phyloP scores from a whole-genome alignment of 2,329 filamentous ascomycete species.

The Epichloe typhina region DNA sequence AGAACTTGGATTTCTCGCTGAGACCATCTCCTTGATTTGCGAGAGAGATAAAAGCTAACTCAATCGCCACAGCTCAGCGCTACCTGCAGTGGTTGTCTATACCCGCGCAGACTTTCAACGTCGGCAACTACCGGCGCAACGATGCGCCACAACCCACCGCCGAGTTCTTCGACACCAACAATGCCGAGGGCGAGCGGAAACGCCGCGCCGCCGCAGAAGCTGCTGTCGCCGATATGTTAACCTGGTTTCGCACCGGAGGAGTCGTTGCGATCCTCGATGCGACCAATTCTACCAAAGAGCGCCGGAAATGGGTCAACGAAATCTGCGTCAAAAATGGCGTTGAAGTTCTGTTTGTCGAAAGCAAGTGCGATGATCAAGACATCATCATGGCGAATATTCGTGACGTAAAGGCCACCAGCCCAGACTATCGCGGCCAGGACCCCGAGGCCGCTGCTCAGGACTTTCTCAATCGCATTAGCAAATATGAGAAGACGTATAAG shows the following conservation, averaged over 20 bases:
- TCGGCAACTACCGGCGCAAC: constrained; percentile 85
- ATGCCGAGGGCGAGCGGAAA: constrained; percentile 79
- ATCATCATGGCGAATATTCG: constrained; percentile 97
- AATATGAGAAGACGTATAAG: constrained; percentile 95
- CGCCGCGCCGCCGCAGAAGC: constrained; percentile 81
- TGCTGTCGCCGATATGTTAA: constrained; percentile 83
- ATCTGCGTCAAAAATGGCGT: constrained; percentile 62
- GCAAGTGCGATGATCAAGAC: constrained; percentile 89
- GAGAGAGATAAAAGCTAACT: background rate
- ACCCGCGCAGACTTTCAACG: constrained; percentile 88
- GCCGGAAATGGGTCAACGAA: constrained; percentile 84
- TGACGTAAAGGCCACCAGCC: constrained; percentile 92
- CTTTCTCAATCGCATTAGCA: constrained; percentile 86
- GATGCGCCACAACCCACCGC: constrained; percentile 82
- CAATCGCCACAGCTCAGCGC: constrained; percentile 52
- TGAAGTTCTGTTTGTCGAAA: constrained; percentile 91
- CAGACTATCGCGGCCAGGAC: constrained; percentile 89
- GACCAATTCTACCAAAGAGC: constrained; percentile 86
- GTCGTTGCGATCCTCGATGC: constrained; percentile 91
- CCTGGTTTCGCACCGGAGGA: constrained; percentile 74
- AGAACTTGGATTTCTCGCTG: constrained; percentile 10
- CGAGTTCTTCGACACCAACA: constrained; percentile 88
- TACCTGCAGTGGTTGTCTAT: constrained; percentile 97
- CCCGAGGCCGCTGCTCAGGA: constrained; percentile 82
- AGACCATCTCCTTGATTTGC: too few relatives aligned